Evolutionary conservation across 306 rosid genomes (phyloP).

Genomic region (Biancaea sappan): DNA sequence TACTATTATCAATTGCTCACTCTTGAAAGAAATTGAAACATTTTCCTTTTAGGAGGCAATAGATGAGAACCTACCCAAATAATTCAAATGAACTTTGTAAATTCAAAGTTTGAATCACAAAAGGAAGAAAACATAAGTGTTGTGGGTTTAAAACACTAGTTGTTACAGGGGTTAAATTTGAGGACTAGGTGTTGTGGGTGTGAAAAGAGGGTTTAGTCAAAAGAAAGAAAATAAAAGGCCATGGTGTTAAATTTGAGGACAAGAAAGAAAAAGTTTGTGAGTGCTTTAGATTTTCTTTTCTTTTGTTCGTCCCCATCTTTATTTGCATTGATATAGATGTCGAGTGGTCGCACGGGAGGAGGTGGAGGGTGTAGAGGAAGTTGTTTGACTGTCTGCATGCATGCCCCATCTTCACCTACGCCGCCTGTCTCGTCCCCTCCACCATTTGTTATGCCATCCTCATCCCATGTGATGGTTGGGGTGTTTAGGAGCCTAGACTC

Average conservation of each 20-base stretch:
- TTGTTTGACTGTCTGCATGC: too few species aligned
- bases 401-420: too few species aligned
- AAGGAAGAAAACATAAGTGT: not conserved
- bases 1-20: not conserved
- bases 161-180: constrained; percentile 24
- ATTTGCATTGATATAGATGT: too few species aligned
- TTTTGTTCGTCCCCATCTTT: too few species aligned
- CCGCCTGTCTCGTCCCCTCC: too few species aligned
- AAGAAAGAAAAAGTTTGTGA: constrained; percentile 23
- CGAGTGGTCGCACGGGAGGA: too few species aligned
- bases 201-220: constrained; percentile 31
- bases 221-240: constrained; percentile 46
- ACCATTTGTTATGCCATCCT: too few species aligned
- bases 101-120: constrained; percentile 27
- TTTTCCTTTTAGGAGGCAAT: constrained; percentile 33
- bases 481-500: too few species aligned
- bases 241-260: constrained; percentile 46
- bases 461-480: too few species aligned
- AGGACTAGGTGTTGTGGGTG: constrained; percentile 36
- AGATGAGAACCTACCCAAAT: not conserved
- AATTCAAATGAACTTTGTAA: not conserved
- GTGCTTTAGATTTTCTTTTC: constrained; percentile 46
- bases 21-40: not conserved
- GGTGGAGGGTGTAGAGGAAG: too few species aligned
- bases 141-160: not conserved